Evolutionary conservation across 208 protist genomes (phyloP).

Genomic region (Trypanosoma theileri): DNA sequence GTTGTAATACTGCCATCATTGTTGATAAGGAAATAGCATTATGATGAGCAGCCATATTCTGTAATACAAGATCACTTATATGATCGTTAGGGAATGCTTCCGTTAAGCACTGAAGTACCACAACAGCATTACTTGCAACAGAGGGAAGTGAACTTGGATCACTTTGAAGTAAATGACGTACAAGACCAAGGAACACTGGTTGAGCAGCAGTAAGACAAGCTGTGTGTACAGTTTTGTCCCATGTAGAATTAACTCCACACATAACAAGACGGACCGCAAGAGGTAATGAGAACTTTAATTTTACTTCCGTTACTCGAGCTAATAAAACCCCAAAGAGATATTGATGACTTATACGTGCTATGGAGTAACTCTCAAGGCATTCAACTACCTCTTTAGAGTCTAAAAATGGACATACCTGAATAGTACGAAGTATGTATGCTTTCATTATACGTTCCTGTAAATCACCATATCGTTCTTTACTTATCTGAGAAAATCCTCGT

Average conservation of each 20-base stretch:
- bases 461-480: constrained; percentile 15
- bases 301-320: constrained; percentile 57
- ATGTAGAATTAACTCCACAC: constrained; percentile 41
- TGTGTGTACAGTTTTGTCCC: constrained; percentile 42
- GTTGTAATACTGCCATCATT: constrained; percentile 51
- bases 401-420: constrained; percentile 42
- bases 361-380: constrained; percentile 76
- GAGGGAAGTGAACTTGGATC: constrained; percentile 60
- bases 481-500: constrained; percentile 52
- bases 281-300: constrained; percentile 55
- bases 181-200: constrained; percentile 66
- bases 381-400: constrained; percentile 53
- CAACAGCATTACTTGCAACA: constrained; percentile 42
- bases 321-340: constrained; percentile 79
- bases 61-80: constrained; percentile 57
- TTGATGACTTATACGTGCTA: constrained; percentile 50
- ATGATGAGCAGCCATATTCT: constrained; percentile 58
- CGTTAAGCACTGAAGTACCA: constrained; percentile 63
- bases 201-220: constrained; percentile 70
- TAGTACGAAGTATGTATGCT: constrained; percentile 62
- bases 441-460: constrained; percentile 41
- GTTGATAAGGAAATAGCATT: constrained; percentile 40
- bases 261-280: constrained; percentile 67
- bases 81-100: constrained; percentile 73
- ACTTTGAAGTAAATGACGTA: constrained; percentile 68